These are phyloP conservation scores for Escovopsis sp. DNA, from an alignment of 2,329 filamentous ascomycete species.

Conservation along the genomic window DNA sequence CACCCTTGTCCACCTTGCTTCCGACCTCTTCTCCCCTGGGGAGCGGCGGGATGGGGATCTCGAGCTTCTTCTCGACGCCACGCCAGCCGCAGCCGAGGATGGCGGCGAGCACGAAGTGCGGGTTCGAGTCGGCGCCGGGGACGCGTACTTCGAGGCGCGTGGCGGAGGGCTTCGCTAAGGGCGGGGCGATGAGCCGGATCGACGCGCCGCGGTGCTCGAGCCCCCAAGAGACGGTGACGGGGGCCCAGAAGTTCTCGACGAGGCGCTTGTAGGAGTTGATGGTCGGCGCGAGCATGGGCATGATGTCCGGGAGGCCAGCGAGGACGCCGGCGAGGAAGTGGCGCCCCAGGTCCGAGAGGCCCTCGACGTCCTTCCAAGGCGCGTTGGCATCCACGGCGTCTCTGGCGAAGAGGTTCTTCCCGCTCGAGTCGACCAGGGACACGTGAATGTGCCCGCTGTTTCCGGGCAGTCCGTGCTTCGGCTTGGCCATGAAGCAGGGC, in stretches of 20 bases:
- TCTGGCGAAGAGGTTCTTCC: conserved; percentile 72
- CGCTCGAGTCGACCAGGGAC: conserved; percentile 66
- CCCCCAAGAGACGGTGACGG: conserved; percentile 94
- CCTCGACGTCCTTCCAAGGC: conserved; percentile 57
- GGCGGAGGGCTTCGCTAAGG: conserved; percentile 68
- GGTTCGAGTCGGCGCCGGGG: conserved; percentile 85
- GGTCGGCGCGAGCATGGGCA: conserved; percentile 88
- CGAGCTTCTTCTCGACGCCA: conserved; percentile 82
- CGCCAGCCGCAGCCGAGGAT: conserved; percentile 81
- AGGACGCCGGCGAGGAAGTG: conserved; percentile 88
- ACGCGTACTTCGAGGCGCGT: conserved; percentile 90
- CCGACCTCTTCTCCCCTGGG: conserved; percentile 76
- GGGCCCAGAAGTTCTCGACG: conserved; percentile 98
- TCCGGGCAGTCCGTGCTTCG: conserved; percentile 74
- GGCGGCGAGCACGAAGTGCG: conserved; percentile 72
- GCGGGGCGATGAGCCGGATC: conserved; percentile 77
- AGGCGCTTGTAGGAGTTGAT: conserved; percentile 97
- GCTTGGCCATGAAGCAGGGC: conserved; percentile 98
- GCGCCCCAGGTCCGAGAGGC: conserved; percentile 75
- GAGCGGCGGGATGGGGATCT: conserved; percentile 67
- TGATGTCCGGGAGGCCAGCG: conserved; percentile 80
- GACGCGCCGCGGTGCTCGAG: conserved; percentile 88
- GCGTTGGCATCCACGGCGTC: conserved; percentile 55
- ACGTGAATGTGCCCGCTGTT: conserved; percentile 96
- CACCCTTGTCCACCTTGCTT: conserved; percentile 52